These are phyloP conservation scores for Azolla pinnata DNA, from an alignment of 75 land plant species.

Conservation along the genomic window DNA sequence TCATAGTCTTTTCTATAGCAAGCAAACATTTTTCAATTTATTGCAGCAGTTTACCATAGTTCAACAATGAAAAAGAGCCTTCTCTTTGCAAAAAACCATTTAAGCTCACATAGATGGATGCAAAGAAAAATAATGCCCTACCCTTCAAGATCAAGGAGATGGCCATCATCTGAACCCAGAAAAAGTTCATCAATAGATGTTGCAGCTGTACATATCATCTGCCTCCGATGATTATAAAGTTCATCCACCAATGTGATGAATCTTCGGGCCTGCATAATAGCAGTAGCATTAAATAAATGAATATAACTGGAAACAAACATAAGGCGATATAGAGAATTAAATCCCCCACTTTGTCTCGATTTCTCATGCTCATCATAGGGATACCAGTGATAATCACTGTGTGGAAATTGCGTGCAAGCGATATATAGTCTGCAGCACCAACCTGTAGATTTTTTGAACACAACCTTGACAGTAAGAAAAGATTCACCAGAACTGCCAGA, in stretches of 20 bases:
- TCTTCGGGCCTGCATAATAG: slow-evolving; percentile 65
- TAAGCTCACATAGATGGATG: too few species aligned
- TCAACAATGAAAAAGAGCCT: too few species aligned
- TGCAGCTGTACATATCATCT: slow-evolving; percentile 73
- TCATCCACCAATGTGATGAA: slow-evolving; percentile 95
- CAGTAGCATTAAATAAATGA: too few species aligned
- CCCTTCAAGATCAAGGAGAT: slow-evolving; percentile 93
- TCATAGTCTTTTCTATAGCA: too few species aligned
- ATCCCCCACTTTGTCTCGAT: slow-evolving; percentile 70
- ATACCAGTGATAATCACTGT: slow-evolving; percentile 82
- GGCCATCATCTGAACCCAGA: slow-evolving; percentile 90
- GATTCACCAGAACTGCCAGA: neutral
- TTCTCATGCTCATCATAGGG: slow-evolving; percentile 94
- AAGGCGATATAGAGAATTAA: too few species aligned
- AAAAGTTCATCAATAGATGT: slow-evolving; percentile 85
- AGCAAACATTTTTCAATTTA: too few species aligned
- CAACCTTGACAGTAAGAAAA: slow-evolving; percentile 7
- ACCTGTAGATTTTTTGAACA: slow-evolving; percentile 50
- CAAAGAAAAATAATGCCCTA: too few species aligned
- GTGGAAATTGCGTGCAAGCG: slow-evolving; percentile 81
- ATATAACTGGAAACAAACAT: too few species aligned
- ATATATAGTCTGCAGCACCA: slow-evolving; percentile 96
- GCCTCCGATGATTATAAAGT: slow-evolving; percentile 90
- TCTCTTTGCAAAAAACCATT: too few species aligned
- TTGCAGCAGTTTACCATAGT: too few species aligned